A percentile compares a stretch with the other conserved stretches of the same genome.
Conservation (phyloP, 345 rosid genomes). For the Gossypium arboreum region DNA sequence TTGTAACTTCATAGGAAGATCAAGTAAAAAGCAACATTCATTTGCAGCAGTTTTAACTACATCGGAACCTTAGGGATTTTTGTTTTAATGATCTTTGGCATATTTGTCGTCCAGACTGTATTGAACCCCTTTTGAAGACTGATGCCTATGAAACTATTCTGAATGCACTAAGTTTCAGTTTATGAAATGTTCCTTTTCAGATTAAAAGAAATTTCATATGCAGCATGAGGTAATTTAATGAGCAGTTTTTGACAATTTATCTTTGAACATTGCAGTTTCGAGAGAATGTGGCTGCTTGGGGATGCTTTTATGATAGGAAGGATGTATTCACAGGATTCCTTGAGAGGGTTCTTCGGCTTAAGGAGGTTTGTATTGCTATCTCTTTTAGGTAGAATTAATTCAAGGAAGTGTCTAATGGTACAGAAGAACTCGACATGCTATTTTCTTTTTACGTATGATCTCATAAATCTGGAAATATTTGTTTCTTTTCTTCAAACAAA, state of each 20-base stretch:
- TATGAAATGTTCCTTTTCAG: too few species aligned
- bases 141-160: too few species aligned
- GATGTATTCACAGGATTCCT: conserved; percentile 73
- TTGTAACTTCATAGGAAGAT: not conserved
- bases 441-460: not conserved
- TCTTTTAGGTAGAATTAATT: not conserved
- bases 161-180: too few species aligned
- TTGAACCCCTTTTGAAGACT: too few species aligned
- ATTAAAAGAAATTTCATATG: not conserved
- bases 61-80: too few species aligned
- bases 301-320: conserved; percentile 78
- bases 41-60: not conserved
- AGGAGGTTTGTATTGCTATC: conserved; percentile 62
- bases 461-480: not conserved
- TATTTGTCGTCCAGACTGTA: too few species aligned
- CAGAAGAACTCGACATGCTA: not conserved
- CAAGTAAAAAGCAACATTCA: not conserved
- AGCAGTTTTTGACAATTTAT: not conserved
- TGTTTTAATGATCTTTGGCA: too few species aligned
- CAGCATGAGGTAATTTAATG: not conserved
- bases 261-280: conserved; percentile 61
- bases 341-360: conserved; percentile 71
- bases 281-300: conserved; percentile 97
- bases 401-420: not conserved
- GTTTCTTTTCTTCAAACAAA: conserved; percentile 6